These are phyloP conservation scores for Lumnitzera racemosa DNA, from an alignment of 345 rosid species.

Conservation along the genomic window DNA sequence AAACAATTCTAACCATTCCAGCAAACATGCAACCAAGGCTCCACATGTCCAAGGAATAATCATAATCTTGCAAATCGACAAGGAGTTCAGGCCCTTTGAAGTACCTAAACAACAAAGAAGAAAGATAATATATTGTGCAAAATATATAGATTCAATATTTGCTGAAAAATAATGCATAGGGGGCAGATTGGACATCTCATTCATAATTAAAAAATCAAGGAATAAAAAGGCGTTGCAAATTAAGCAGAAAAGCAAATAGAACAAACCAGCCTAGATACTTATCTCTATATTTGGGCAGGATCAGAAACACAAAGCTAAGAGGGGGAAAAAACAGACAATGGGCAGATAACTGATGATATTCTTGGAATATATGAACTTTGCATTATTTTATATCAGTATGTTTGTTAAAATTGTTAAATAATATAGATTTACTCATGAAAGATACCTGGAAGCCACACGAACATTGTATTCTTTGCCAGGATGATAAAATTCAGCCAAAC, in stretches of 20 bases:
- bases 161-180: no score
- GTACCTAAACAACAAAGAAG: slow-evolving; percentile 38
- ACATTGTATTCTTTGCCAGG: slow-evolving; percentile 81
- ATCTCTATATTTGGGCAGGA: no score
- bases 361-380: no score
- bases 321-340: no score
- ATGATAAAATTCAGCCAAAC: slow-evolving; percentile 84
- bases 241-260: no score
- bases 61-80: slow-evolving; percentile 93
- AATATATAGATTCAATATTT: not conserved
- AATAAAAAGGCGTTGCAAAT: no score
- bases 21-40: slow-evolving; percentile 99
- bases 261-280: no score
- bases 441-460: slow-evolving; percentile 81
- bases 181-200: no score
- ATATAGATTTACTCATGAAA: not conserved
- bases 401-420: not conserved
- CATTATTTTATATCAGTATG: no score
- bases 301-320: no score
- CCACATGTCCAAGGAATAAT: slow-evolving; percentile 98
- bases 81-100: slow-evolving; percentile 97
- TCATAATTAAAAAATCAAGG: no score
- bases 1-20: slow-evolving; percentile 70
- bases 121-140: slow-evolving; percentile 1
- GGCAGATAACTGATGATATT: no score